A percentile compares a stretch with the other conserved stretches of the same genome.
These are phyloP conservation scores for Musa beccarii DNA, from an alignment of 176 grass and related monocot genomes.

Conservation along the genomic window DNA sequence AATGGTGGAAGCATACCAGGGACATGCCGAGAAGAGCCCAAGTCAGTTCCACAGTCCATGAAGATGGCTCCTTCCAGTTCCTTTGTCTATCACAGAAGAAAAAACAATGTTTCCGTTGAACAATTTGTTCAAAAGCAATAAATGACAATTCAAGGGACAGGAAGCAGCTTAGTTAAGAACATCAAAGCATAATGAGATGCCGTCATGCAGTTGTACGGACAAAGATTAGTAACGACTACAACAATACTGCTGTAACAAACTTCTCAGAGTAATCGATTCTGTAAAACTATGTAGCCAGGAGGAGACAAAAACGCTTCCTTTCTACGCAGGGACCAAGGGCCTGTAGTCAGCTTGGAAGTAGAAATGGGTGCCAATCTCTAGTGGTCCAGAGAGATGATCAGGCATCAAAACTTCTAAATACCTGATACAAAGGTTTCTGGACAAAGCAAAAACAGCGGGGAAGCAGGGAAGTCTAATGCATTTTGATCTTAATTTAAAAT, in stretches of 20 bases:
- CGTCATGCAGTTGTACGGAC: neutral
- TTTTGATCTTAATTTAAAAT: too few species aligned
- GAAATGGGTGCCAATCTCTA: too few species aligned
- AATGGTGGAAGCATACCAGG: constrained; percentile 37
- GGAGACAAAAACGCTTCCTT: too few species aligned
- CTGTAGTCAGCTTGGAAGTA: too few species aligned
- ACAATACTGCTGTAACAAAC: neutral
- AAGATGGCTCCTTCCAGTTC: constrained; percentile 73
- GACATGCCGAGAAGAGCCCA: constrained; percentile 72
- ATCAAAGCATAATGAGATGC: neutral
- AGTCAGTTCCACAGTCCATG: constrained; percentile 86
- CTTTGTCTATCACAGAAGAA: constrained; percentile 56
- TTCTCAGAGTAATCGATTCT: too few species aligned
- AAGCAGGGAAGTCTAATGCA: too few species aligned
- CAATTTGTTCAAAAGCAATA: neutral
- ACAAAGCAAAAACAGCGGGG: too few species aligned
- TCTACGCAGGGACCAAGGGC: too few species aligned
- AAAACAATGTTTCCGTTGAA: constrained; percentile 10
- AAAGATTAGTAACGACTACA: neutral
- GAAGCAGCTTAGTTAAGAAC: neutral
- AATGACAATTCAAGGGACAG: constrained; percentile 2
- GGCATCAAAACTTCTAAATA: too few species aligned
- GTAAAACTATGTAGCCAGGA: too few species aligned
- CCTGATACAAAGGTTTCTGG: too few species aligned
- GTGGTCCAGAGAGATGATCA: too few species aligned